Evolutionary conservation across 345 rosid species (phyloP).

Genomic region (Cardiospermum halicacabum): DNA sequence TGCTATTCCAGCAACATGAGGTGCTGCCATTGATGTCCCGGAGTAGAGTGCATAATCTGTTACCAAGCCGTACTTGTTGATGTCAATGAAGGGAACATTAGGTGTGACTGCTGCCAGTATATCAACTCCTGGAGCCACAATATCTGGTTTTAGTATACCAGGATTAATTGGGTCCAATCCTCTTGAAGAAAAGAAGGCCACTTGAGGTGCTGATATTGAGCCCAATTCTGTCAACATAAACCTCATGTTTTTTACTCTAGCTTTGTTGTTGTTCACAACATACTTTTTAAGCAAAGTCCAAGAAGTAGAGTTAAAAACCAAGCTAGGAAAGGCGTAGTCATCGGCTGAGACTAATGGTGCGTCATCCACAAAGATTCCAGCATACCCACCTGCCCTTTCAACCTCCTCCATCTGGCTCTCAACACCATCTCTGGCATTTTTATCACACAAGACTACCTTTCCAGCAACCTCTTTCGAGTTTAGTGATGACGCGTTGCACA

Average conservation of each 20-base stretch:
- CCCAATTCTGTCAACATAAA: slow-evolving; percentile 31
- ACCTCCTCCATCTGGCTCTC: slow-evolving; percentile 22
- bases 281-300: slow-evolving; percentile 18
- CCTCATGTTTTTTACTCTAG: slow-evolving; percentile 23
- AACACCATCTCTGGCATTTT: not conserved
- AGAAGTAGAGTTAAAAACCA: slow-evolving; percentile 14
- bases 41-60: slow-evolving; percentile 34
- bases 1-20: slow-evolving; percentile 56
- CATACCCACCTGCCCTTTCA: slow-evolving; percentile 28
- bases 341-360: slow-evolving; percentile 4
- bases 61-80: slow-evolving; percentile 24
- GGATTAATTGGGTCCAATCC: slow-evolving; percentile 53
- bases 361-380: slow-evolving; percentile 28
- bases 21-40: slow-evolving; percentile 54
- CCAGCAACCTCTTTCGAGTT: slow-evolving; percentile 22
- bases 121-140: slow-evolving; percentile 44
- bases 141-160: slow-evolving; percentile 34
- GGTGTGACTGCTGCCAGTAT: slow-evolving; percentile 34
- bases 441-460: slow-evolving; percentile 37
- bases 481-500: slow-evolving; percentile 18
- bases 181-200: slow-evolving; percentile 61
- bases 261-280: slow-evolving; percentile 8
- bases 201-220: slow-evolving; percentile 42
- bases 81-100: slow-evolving; percentile 11
- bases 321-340: slow-evolving; percentile 23